A percentile compares a stretch with the other conserved stretches of the same genome.
Conservation (phyloP, 108 stramenopile species). For the Nitzschia putrida region DNA sequence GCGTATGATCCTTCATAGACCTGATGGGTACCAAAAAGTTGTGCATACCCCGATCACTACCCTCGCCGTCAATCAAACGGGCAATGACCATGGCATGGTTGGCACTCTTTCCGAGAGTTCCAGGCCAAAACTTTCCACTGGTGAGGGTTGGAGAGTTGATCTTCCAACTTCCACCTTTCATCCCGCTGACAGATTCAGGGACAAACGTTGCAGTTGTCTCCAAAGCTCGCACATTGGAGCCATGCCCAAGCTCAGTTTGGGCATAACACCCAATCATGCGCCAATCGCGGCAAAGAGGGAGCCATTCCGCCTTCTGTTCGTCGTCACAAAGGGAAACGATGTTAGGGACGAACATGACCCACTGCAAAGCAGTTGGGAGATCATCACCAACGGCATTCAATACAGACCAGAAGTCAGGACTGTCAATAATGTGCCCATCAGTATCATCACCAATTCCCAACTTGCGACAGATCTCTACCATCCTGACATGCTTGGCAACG, state of each 20-base stretch:
- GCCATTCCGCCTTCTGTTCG: conserved; percentile 87
- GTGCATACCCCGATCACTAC: conserved; percentile 84
- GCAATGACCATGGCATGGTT: conserved; percentile 98
- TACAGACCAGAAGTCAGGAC: conserved; percentile 60
- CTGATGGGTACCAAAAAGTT: conserved; percentile 94
- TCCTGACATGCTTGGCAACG: conserved; percentile 77
- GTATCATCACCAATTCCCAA: conserved; percentile 62
- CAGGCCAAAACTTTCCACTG: conserved; percentile 94
- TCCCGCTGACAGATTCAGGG: conserved; percentile 61
- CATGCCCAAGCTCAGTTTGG: conserved; percentile 95
- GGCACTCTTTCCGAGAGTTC: conserved; percentile 89
- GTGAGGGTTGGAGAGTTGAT: conserved; percentile 90
- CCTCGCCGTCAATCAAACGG: conserved; percentile 86
- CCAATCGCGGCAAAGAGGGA: conserved; percentile 91
- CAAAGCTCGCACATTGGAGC: conserved; percentile 88
- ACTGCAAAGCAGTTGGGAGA: conserved; percentile 79
- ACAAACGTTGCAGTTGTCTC: conserved; percentile 95
- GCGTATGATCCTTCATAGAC: conserved; percentile 70
- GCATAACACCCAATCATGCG: conserved; percentile 95
- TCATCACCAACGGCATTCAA: conserved; percentile 74
- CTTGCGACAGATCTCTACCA: conserved; percentile 82
- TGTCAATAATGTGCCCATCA: conserved; percentile 58
- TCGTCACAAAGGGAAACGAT: conserved; percentile 82
- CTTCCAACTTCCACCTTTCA: conserved; percentile 72
- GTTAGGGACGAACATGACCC: conserved; percentile 94